phyloP scores from a whole-genome alignment of 192 early-diverging fungal species.

The Irineochytrium annulatum region DNA sequence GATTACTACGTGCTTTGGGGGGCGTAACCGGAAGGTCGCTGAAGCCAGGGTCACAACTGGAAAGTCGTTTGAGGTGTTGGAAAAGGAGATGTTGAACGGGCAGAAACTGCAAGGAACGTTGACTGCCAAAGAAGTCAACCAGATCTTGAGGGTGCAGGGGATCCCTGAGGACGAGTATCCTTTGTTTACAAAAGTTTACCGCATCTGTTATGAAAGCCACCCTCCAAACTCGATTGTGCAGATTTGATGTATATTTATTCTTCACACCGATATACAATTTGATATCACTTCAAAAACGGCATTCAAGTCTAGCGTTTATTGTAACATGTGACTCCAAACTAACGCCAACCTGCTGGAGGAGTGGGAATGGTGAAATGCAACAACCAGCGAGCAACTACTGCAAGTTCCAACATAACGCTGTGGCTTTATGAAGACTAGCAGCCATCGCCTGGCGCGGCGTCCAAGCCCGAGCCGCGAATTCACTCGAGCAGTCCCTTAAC shows the following conservation, averaged over 20 bases:
- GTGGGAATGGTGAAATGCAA: too few species aligned
- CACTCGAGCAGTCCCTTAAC: too few species aligned
- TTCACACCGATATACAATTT: not conserved
- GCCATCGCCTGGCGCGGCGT: too few species aligned
- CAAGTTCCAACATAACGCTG: too few species aligned
- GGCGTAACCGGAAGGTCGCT: constrained; percentile 90
- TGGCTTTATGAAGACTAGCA: too few species aligned
- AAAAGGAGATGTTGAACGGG: constrained; percentile 88
- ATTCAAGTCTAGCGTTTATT: not conserved
- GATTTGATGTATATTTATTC: too few species aligned
- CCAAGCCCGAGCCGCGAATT: too few species aligned
- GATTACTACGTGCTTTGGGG: constrained; percentile 95
- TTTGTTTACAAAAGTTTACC: constrained; percentile 91
- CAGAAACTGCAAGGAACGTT: constrained; percentile 96
- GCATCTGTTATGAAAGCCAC: constrained; percentile 78
- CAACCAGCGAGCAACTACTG: too few species aligned
- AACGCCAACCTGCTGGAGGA: too few species aligned
- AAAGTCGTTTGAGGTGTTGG: constrained; percentile 90
- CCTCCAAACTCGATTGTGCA: constrained; percentile 68
- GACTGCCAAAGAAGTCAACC: constrained; percentile 81
- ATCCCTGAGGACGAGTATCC: constrained; percentile 62
- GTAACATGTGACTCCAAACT: too few species aligned
- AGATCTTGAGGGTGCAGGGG: constrained; percentile 66
- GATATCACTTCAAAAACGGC: not conserved
- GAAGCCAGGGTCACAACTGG: constrained; percentile 87